Conservation (phyloP, 192 early-diverging fungal genomes). For the Coemansia asiatica region DNA sequence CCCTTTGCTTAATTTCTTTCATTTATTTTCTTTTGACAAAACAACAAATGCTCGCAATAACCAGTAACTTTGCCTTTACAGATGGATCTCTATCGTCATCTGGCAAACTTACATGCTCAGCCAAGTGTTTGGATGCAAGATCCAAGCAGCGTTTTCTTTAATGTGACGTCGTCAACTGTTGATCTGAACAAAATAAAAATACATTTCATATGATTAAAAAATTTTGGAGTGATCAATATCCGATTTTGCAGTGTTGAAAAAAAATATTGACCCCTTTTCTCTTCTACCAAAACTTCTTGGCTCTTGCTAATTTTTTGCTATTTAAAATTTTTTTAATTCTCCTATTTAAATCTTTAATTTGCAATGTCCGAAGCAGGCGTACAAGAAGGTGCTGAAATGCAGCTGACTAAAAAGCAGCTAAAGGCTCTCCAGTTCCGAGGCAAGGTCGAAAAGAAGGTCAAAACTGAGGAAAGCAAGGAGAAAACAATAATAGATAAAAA, state of each 20-base stretch:
- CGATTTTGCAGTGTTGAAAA: not conserved
- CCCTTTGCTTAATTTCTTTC: no score
- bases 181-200: not conserved
- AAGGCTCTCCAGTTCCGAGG: constrained; percentile 44
- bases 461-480: constrained; percentile 4
- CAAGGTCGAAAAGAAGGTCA: constrained; percentile 33
- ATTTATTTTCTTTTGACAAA: no score
- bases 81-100: no score
- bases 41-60: no score
- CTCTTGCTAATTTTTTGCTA: not conserved
- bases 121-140: no score
- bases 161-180: not conserved
- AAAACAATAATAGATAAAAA: constrained; percentile 11
- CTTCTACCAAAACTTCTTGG: not conserved
- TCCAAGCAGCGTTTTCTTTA: no score
- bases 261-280: not conserved
- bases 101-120: no score
- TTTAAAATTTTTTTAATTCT: not conserved
- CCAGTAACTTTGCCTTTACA: no score
- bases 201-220: no score
- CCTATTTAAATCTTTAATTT: no score
- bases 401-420: constrained; percentile 49
- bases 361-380: constrained; percentile 4
- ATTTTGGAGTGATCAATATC: not conserved
- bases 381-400: not conserved